Evolutionary conservation across 2,329 filamentous ascomycete genomes (phyloP), one percentile per base, ranked within the genome.

Genomic region (Leptographium wingfieldii): DNA sequence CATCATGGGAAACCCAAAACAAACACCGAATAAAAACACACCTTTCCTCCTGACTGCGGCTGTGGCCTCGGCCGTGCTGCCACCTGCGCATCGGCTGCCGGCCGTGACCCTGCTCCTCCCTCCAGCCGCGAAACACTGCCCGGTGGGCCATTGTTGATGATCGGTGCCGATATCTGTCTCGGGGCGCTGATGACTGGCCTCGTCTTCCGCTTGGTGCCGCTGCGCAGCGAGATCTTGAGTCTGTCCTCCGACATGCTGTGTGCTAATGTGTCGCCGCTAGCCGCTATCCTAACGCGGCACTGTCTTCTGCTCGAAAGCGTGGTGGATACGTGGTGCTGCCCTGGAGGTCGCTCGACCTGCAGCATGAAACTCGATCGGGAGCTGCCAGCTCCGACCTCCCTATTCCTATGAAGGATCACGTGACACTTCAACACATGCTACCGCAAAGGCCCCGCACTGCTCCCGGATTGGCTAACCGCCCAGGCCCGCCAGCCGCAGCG

Each of bases 121-220:
- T 68, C 71, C 58, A 69, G 71, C 63, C 71, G 70, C 25, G 69
- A 69, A 58, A 67, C 65, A 46, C 70, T 54, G 55, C 58, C 58
- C 10, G 58, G 56, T 1, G 62, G 56, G 3, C 54, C 60, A 11
- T 56, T 52, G 55, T 82, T 80, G 16, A 75, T 73, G 63, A 85
- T 80, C 25, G 83, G 83, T 38, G 73, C 77, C 4, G 83, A 85
- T 65, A 86, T 86, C 69, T 85, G 81, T 64, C 77, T 76, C 33
- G 82, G 82, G 7, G 82, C 79, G 69, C 82, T 85, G 68, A 86
- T 85, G 60, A 74, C 74, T 22, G 82, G 81, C n/a, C 82, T 79
- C 54, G 72, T 75, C 68, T 84, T 85, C 66, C 83, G 76, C 71
- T 84, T 85, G 60, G 74, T 70, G 33, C 80, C 81, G 69, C 77